Base-by-base conservation (phyloP, 176 grass and related monocot genomes). In the Typha latifolia region DNA sequence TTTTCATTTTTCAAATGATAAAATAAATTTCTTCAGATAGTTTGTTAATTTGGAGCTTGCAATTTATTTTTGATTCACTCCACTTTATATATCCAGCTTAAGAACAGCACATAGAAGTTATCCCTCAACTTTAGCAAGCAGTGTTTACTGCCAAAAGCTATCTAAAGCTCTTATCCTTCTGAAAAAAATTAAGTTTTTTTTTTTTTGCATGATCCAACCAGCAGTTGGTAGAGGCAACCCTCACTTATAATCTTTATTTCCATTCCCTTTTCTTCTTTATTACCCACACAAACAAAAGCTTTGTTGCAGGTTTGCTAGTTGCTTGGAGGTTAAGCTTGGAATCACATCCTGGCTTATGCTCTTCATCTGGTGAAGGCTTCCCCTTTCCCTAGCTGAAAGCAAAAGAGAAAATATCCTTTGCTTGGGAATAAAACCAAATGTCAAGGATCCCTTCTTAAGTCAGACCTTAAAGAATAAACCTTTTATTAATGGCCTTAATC, bases 301-400 rank as follows among this genome's bases (percentile, higher is more conserved):
- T 31, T 50, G 47, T 43, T 59, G 79, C 79, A 74, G 66, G 71
- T 29, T 63, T 73, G 50, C 64, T 24, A 73, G 78, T n/a, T 86
- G 85, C 88, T 81, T 81, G 67, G 70, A 55, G 12, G 68, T 76
- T 82, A 91, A 86, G 84, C 67, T 78, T 72, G 78, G 83, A 78
- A 86, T 83, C 87, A 68, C 62, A 84, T 62, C 73, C 70, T 51
- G 77, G 62, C 48, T 43, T 55, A 51, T 73, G 70, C 72, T 71
- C 11, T 43, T 65, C 81, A 37, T 68, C 48, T 68, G 66, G 13
- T 68, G 34, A 74, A 64, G 72, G 24, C 26, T 74, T 26, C 20
- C 10, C 21, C 16, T 51, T 61, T 74, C 20, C 43, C 62, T 26
- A 62, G 47, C 48, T 75, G 65, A 71, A 88, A 87, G 80, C 81